phyloP scores from a whole-genome alignment of 495 filamentous ascomycete species.

The Podospora anserina region DNA sequence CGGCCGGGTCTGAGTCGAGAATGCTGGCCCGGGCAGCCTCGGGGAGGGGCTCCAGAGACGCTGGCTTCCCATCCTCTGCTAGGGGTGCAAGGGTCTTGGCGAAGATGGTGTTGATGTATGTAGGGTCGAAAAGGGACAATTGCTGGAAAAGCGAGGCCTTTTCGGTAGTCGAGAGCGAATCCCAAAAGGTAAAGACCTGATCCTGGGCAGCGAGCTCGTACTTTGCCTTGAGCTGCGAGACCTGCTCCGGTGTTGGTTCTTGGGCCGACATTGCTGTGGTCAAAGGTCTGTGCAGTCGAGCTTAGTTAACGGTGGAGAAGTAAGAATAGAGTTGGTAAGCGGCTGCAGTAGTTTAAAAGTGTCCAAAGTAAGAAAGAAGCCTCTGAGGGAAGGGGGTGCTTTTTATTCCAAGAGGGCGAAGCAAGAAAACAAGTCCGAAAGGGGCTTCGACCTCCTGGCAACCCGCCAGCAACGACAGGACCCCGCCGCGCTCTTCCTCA shows the following conservation, averaged over 20 bases:
- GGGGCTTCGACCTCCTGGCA: not conserved
- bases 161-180: slow-evolving; percentile 66
- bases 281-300: not conserved
- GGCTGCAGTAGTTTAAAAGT: not conserved
- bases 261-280: slow-evolving; percentile 30
- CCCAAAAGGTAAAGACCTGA: slow-evolving; percentile 89
- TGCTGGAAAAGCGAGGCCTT: slow-evolving; percentile 80
- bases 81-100: slow-evolving; percentile 78
- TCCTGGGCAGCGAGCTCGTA: slow-evolving; percentile 79
- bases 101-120: slow-evolving; percentile 77
- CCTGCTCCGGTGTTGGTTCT: slow-evolving; percentile 68
- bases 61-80: slow-evolving; percentile 39
- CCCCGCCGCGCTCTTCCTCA: not conserved
- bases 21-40: slow-evolving; percentile 86
- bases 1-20: slow-evolving; percentile 77
- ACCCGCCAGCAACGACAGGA: not conserved
- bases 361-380: not conserved
- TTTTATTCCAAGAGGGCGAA: slow-evolving; percentile 1
- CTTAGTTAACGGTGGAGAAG: not conserved
- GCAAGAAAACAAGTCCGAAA: slow-evolving; percentile 8
- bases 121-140: slow-evolving; percentile 73
- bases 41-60: slow-evolving; percentile 83
- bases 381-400: not conserved
- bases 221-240: slow-evolving; percentile 70
- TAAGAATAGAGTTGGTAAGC: not conserved